Evolutionary conservation across 108 stramenopile genomes (phyloP).

Genomic region (Cyclotella cryptica): DNA sequence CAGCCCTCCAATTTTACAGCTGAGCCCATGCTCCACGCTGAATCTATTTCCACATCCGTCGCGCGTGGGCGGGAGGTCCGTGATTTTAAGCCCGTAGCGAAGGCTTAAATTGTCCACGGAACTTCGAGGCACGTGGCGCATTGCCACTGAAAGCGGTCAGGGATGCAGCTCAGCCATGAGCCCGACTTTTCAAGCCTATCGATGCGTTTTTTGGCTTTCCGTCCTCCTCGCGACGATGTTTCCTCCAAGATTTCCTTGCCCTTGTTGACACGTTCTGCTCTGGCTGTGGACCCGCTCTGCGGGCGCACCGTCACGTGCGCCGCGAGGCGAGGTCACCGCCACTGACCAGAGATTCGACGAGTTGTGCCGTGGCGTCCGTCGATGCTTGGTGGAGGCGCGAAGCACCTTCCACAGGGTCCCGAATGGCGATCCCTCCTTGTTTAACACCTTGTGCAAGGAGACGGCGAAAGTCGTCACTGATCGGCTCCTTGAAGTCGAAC

Average conservation of each 20-base stretch:
- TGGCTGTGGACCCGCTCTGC: too few relatives aligned
- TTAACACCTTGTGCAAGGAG: not conserved
- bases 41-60: conserved; percentile 28
- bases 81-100: not conserved
- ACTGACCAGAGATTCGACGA: not conserved
- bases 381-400: not conserved
- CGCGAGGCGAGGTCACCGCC: not conserved
- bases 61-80: not conserved
- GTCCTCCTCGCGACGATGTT: too few relatives aligned
- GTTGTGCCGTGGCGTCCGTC: too few relatives aligned
- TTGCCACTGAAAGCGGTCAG: conserved; percentile 2
- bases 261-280: too few relatives aligned
- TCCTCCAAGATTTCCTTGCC: too few relatives aligned
- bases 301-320: too few relatives aligned
- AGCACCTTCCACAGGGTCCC: conserved; percentile 5
- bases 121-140: not conserved
- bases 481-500: not conserved
- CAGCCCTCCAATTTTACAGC: conserved; percentile 39
- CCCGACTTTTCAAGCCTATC: too few relatives aligned
- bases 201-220: too few relatives aligned
- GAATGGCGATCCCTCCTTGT: not conserved
- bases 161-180: not conserved
- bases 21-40: conserved; percentile 29
- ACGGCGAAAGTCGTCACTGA: not conserved
- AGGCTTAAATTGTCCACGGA: not conserved